A percentile compares a stretch with the other conserved stretches of the same genome.
Evolutionary conservation across 257 asterid genomes (phyloP).

Genomic region (Solanum tarijense): DNA sequence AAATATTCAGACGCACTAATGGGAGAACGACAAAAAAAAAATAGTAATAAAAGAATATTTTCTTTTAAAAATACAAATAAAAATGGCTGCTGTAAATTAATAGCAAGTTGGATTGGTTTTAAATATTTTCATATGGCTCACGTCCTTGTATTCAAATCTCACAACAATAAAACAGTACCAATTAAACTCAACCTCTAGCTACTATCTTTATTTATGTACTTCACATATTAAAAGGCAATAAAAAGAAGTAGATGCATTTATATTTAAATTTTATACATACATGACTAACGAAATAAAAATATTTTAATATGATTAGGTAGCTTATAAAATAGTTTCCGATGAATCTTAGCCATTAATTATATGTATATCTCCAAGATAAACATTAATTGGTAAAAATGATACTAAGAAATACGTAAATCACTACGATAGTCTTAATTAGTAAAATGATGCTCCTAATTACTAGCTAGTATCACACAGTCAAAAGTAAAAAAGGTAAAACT

Average conservation of each 20-base stretch:
- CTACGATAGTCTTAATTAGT: not conserved
- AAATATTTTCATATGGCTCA: not conserved
- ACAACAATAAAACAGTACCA: not conserved
- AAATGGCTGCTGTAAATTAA: not conserved
- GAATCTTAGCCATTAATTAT: not conserved
- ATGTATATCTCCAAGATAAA: not conserved
- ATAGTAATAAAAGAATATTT: not conserved
- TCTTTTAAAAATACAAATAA: no score
- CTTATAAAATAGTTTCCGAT: not conserved
- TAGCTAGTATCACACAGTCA: not conserved
- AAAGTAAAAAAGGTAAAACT: not conserved
- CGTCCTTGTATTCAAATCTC: not conserved
- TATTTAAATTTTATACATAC: no score
- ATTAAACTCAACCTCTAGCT: not conserved
- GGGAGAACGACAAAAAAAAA: not conserved
- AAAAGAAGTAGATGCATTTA: not conserved
- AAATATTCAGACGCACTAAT: not conserved
- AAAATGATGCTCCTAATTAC: not conserved
- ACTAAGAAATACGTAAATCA: not conserved
- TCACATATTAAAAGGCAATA: not conserved
- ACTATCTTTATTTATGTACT: not conserved
- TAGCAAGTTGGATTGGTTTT: not conserved
- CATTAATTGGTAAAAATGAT: no score
- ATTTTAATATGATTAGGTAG: no score
- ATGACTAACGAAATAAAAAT: not conserved